Percentiles rank a stretch among this genome's conserved stretches.
Evolutionary conservation across 116 monocot genomes (phyloP).

Genomic region (Phalaenopsis hybrid): DNA sequence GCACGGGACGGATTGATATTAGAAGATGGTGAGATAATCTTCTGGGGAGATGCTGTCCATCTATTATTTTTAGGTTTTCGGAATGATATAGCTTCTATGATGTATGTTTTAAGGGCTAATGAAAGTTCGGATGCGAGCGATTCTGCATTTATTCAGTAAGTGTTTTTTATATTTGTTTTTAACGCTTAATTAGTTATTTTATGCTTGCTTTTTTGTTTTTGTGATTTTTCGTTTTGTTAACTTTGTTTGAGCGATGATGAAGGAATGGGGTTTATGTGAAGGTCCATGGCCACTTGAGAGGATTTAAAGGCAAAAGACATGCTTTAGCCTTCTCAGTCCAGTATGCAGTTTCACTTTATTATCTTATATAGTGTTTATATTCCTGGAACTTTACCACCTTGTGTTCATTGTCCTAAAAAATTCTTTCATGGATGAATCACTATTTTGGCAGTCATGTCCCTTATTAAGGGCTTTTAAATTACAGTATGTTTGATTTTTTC

Average conservation of each 20-base stretch:
- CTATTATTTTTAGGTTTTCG: slow-evolving; percentile 1
- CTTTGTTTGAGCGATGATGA: slow-evolving; percentile 9
- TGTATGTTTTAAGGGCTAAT: slow-evolving; percentile 19
- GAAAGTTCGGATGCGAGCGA: slow-evolving; percentile 23
- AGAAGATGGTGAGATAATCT: slow-evolving; percentile 25
- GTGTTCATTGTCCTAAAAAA: too few species aligned
- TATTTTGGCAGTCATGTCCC: not conserved
- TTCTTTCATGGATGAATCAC: not conserved
- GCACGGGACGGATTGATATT: slow-evolving; percentile 35
- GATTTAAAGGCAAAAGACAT: too few species aligned
- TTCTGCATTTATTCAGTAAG: slow-evolving; percentile 24
- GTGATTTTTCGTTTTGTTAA: not conserved
- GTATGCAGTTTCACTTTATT: too few species aligned
- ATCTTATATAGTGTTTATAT: too few species aligned
- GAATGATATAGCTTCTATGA: not conserved
- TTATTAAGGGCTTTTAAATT: not conserved
- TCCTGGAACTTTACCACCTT: too few species aligned
- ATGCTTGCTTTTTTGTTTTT: not conserved
- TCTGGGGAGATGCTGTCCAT: not conserved
- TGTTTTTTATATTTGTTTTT: slow-evolving; percentile 6
- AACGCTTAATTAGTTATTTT: not conserved
- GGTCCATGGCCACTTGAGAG: too few species aligned
- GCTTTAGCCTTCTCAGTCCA: too few species aligned
- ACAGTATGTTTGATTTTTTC: not conserved
- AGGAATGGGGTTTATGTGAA: slow-evolving; percentile 72